Conservation (phyloP, 768 basidiomycete genomes). For the Naganishia vaughanmartiniae region DNA sequence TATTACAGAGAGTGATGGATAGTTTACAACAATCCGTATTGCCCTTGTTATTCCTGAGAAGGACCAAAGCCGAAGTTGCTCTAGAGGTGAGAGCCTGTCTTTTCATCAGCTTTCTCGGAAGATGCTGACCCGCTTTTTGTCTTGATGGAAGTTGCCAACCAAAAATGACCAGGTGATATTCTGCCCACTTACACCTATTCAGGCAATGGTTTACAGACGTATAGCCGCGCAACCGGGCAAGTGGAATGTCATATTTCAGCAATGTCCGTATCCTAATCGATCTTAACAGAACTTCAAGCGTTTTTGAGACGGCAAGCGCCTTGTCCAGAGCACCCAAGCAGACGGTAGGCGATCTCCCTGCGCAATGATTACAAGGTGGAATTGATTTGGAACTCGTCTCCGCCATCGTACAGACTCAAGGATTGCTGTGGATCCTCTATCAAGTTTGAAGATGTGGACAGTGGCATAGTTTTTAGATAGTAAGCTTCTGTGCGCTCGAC, state of each 20-base stretch:
- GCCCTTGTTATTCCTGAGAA: conserved; percentile 77
- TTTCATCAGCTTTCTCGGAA: neutral
- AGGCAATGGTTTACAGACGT: conserved; percentile 70
- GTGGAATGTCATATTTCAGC: neutral
- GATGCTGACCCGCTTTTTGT: conserved; percentile 14
- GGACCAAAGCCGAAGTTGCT: conserved; percentile 52
- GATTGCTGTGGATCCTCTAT: neutral
- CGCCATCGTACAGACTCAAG: neutral
- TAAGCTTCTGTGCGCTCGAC: neutral
- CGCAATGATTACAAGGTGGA: neutral
- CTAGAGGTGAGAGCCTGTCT: conserved; percentile 40
- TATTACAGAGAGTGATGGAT: neutral
- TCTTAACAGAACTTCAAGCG: conserved; percentile 62
- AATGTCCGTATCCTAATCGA: conserved; percentile 9
- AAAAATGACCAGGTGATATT: conserved; percentile 92
- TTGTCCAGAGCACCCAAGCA: conserved; percentile 11
- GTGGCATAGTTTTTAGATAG: conserved; percentile 1
- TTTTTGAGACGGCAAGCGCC: conserved; percentile 15
- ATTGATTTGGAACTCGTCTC: neutral
- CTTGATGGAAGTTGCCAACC: conserved; percentile 64
- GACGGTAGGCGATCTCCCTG: conserved; percentile 6
- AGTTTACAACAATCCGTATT: conserved; percentile 54
- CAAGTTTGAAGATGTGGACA: neutral
- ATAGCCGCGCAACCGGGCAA: conserved; percentile 55
- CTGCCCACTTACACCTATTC: conserved; percentile 74